A percentile compares a stretch with the other conserved stretches of the same genome.
These are phyloP conservation scores for Cyclotella sp. DNA, from an alignment of 108 stramenopile species.

Conservation along the genomic window DNA sequence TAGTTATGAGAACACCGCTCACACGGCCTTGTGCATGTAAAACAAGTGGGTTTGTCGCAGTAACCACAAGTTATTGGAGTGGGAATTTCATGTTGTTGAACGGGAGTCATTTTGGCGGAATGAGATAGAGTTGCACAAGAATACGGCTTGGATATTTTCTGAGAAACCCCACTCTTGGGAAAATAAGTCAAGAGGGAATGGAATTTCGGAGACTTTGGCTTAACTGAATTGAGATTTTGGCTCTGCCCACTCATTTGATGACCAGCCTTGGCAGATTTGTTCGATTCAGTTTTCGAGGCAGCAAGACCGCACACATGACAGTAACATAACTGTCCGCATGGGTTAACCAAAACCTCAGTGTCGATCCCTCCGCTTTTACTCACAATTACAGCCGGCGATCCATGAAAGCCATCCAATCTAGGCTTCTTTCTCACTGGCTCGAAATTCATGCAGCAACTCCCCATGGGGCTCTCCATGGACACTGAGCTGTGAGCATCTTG, in stretches of 20 bases:
- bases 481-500: conserved; percentile 6
- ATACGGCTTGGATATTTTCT: neutral
- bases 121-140: neutral
- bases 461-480: conserved; percentile 15
- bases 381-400: neutral
- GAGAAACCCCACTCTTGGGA: neutral
- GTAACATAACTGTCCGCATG: neutral
- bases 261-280: neutral
- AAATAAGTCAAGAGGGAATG: conserved; percentile 9
- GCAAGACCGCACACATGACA: conserved; percentile 4
- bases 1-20: conserved; percentile 32
- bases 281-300: neutral
- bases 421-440: conserved; percentile 8
- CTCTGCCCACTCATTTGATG: neutral
- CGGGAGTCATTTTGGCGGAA: neutral
- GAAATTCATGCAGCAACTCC: conserved; percentile 7
- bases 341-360: neutral
- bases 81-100: neutral
- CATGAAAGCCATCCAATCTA: neutral
- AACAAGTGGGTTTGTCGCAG: conserved; percentile 44
- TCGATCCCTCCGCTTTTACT: neutral
- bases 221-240: no score
- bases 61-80: conserved; percentile 22
- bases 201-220: neutral
- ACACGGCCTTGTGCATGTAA: conserved; percentile 28